Percentiles rank a stretch among this genome's conserved stretches.
Evolutionary conservation across 2,329 filamentous ascomycete species (phyloP).

Genomic region (Fusarium acutatum): DNA sequence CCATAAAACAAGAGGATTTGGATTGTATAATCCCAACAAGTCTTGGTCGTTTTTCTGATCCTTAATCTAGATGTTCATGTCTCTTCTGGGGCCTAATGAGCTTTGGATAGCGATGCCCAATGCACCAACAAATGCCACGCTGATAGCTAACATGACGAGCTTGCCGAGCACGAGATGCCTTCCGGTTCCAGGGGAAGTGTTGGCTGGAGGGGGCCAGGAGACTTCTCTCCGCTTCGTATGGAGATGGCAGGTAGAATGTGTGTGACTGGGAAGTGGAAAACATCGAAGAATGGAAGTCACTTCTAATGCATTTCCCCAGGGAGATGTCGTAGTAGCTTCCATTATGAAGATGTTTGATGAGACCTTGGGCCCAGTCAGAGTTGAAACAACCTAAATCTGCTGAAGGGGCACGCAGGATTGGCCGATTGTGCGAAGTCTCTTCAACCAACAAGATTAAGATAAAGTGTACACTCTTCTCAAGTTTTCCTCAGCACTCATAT

Average conservation of each 20-base stretch:
- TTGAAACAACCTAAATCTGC: too few species aligned
- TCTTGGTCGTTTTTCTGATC: fast-evolving
- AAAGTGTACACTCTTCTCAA: background rate
- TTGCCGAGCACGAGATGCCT: background rate
- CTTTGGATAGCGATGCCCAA: too few species aligned
- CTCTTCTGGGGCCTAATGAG: background rate
- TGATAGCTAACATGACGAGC: background rate
- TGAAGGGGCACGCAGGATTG: fast-evolving
- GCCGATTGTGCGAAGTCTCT: fast-evolving
- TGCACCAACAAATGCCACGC: background rate
- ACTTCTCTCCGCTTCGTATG: background rate
- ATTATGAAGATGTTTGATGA: fast-evolving
- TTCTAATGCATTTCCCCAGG: fast-evolving
- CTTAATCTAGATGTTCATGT: background rate
- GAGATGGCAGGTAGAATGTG: background rate
- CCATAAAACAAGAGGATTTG: too few species aligned
- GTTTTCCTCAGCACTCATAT: fast-evolving
- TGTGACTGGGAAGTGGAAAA: fast-evolving
- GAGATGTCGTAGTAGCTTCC: fast-evolving
- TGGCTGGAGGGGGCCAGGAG: fast-evolving
- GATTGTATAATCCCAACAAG: too few species aligned
- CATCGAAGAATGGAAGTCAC: background rate
- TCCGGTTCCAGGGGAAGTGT: background rate
- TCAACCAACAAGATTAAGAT: background rate
- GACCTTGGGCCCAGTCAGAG: fast-evolving